These are phyloP conservation scores for Pythium grandisporangium DNA, from an alignment of 352 stramenopile species.

Conservation along the genomic window DNA sequence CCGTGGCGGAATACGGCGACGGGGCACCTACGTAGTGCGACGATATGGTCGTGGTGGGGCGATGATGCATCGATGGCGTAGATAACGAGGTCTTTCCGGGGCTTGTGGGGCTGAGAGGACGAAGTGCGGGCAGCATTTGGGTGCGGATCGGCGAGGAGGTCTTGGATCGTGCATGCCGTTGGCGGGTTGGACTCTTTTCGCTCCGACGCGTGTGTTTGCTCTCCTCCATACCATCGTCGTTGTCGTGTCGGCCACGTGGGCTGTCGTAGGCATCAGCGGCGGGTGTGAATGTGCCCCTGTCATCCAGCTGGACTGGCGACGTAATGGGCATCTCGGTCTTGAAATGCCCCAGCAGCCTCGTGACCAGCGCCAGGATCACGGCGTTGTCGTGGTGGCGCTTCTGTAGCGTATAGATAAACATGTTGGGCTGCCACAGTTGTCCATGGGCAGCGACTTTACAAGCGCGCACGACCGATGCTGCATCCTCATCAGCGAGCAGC, in stretches of 20 bases:
- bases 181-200: not conserved
- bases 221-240: not conserved
- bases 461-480: conserved; percentile 28
- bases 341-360: conserved; percentile 33
- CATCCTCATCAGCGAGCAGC: conserved; percentile 40
- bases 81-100: conserved; percentile 12
- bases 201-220: not conserved
- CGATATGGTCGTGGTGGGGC: conserved; percentile 53
- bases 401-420: conserved; percentile 70
- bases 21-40: conserved; percentile 32
- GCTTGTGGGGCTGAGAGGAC: too few relatives aligned
- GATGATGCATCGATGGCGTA: conserved; percentile 28
- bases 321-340: conserved; percentile 42
- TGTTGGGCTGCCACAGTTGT: conserved; percentile 65
- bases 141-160: too few relatives aligned
- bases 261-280: too few relatives aligned
- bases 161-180: too few relatives aligned
- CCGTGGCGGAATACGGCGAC: conserved; percentile 37
- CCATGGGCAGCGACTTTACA: conserved; percentile 60
- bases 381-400: conserved; percentile 54
- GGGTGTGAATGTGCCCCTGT: too few relatives aligned
- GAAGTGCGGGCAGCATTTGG: conserved; percentile 25
- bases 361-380: conserved; percentile 26
- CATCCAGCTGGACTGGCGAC: conserved; percentile 31
- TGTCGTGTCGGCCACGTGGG: not conserved